A percentile compares a stretch with the other conserved stretches of the same genome.
These are phyloP conservation scores for Groenewaldozyma sp. DNA, from an alignment of 1,139 yeast species.

Conservation along the genomic window DNA sequence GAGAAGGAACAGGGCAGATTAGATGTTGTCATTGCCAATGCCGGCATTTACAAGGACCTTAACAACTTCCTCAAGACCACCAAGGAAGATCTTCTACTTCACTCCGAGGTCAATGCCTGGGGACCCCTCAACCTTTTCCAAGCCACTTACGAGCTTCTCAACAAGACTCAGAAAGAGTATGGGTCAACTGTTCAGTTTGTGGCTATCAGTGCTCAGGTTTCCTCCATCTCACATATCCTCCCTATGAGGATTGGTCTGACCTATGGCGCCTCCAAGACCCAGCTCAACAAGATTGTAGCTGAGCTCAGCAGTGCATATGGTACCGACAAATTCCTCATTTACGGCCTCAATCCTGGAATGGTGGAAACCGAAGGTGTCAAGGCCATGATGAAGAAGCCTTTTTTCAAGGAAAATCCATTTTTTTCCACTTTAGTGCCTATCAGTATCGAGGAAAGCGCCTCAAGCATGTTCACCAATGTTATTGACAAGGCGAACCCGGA, in stretches of 20 bases:
- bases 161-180: neutral
- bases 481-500: neutral
- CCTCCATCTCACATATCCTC: conserved; percentile 4
- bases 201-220: conserved; percentile 5
- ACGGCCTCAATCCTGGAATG: conserved; percentile 6
- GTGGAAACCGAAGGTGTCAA: conserved; percentile 3
- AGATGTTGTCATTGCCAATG: conserved; percentile 11
- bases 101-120: neutral
- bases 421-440: neutral
- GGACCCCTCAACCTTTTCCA: conserved; percentile 4
- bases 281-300: conserved; percentile 8
- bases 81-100: neutral
- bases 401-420: neutral
- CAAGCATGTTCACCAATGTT: neutral
- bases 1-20: conserved; percentile 8
- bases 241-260: conserved; percentile 5
- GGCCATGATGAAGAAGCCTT: neutral
- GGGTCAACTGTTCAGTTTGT: conserved; percentile 5
- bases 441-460: neutral
- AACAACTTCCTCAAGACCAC: conserved; percentile 2
- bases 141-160: neutral
- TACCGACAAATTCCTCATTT: neutral
- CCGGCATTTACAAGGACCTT: conserved; percentile 4
- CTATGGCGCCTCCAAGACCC: conserved; percentile 10
- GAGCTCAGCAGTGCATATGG: conserved; percentile 3